A percentile compares a stretch with the other conserved stretches of the same genome.
Evolutionary conservation across 441 rosid genomes (phyloP).

Genomic region (Hura crepitans): DNA sequence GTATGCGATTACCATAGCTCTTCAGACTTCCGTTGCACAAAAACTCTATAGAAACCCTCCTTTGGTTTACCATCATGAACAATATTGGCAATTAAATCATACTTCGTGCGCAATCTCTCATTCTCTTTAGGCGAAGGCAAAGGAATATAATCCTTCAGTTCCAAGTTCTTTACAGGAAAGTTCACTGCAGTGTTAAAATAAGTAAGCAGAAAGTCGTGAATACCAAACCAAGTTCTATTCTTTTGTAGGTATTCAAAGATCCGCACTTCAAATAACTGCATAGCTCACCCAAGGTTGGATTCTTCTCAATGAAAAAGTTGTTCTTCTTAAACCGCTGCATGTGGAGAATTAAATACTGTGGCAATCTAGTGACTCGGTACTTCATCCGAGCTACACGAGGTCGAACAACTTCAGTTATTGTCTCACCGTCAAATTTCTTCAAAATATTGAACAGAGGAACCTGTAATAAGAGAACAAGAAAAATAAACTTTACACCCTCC

Average conservation of each 20-base stretch:
- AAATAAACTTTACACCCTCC: not conserved
- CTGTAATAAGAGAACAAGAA: constrained; percentile 34
- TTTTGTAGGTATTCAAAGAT: not conserved
- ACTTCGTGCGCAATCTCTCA: constrained; percentile 58
- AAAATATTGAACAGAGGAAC: constrained; percentile 78
- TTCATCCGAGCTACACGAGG: constrained; percentile 78
- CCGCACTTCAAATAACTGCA: not conserved
- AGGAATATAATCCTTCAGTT: constrained; percentile 90
- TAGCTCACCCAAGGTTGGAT: constrained; percentile 76
- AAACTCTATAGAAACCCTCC: constrained; percentile 79
- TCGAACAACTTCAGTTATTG: constrained; percentile 83
- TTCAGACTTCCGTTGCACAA: constrained; percentile 92
- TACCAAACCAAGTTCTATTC: not conserved
- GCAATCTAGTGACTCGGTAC: constrained; percentile 69
- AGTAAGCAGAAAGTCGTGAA: constrained; percentile 3
- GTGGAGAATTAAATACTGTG: constrained; percentile 80
- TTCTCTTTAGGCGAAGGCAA: constrained; percentile 61
- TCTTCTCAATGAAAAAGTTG: constrained; percentile 89
- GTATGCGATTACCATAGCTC: constrained; percentile 60
- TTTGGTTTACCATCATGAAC: constrained; percentile 96
- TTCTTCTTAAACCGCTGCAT: constrained; percentile 92
- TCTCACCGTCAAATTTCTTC: constrained; percentile 93
- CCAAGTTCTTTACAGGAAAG: constrained; percentile 93
- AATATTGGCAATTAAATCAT: constrained; percentile 81
- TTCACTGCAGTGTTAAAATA: constrained; percentile 54